Conservation (phyloP, 2,329 filamentous ascomycete species). For the Fusarium sp. region DNA sequence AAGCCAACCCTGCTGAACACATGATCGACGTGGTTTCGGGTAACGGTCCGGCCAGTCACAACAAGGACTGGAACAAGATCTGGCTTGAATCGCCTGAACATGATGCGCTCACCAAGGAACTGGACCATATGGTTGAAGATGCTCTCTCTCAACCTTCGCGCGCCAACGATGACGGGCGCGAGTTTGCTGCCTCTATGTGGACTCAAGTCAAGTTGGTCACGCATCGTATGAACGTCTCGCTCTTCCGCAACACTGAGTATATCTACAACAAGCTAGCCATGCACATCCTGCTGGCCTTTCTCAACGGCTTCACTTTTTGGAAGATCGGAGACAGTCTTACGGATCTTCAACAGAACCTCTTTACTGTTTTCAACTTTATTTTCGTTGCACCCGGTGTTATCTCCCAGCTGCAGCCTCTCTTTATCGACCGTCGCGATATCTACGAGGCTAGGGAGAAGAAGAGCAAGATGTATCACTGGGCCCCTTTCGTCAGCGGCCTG, state of each 20-base stretch:
- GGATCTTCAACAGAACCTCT: conserved; percentile 66
- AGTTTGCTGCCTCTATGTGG: conserved; percentile 76
- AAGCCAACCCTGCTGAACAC: conserved; percentile 80
- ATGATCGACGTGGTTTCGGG: conserved; percentile 73
- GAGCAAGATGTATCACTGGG: conserved; percentile 67
- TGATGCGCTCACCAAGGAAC: conserved; percentile 66
- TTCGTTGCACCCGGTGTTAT: conserved; percentile 69
- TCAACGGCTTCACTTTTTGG: conserved; percentile 73
- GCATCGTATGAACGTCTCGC: conserved; percentile 68
- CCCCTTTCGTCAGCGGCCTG: conserved; percentile 66
- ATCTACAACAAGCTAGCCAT: conserved; percentile 71
- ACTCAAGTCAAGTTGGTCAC: conserved; percentile 73
- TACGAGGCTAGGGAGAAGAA: conserved; percentile 63
- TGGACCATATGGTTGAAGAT: conserved; percentile 69
- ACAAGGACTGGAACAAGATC: conserved; percentile 73
- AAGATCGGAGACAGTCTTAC: conserved; percentile 63
- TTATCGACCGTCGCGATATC: conserved; percentile 60
- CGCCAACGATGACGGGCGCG: conserved; percentile 64
- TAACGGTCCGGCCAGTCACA: conserved; percentile 59
- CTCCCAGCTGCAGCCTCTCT: conserved; percentile 59
- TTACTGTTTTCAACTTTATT: conserved; percentile 72
- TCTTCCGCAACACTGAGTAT: conserved; percentile 76
- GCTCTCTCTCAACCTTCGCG: conserved; percentile 60
- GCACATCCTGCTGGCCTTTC: conserved; percentile 65
- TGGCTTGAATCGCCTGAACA: conserved; percentile 74